Conservation (phyloP, 75 land plant species). For the Cunninghamia lanceolata region DNA sequence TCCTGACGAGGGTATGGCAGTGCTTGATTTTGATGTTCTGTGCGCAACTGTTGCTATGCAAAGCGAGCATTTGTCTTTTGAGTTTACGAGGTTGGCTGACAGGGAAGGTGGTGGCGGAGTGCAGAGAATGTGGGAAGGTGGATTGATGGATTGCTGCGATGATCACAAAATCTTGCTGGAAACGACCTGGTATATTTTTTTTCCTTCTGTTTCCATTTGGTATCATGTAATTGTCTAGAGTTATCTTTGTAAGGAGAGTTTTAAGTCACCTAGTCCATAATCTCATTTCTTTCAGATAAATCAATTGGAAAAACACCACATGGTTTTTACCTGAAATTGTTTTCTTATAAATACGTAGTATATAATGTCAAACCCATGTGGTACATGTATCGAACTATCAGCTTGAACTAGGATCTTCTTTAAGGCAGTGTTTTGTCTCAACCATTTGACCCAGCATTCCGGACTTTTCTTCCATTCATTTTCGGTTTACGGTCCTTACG, state of each 20-base stretch:
- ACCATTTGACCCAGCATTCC: not conserved
- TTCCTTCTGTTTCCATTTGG: not conserved
- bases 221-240: no score
- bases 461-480: not conserved
- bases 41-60: constrained; percentile 60
- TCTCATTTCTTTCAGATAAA: no score
- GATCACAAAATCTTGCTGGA: constrained; percentile 67
- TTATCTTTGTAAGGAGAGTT: no score
- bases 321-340: no score
- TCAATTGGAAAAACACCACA: no score
- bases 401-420: no score
- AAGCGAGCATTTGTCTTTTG: constrained; percentile 30
- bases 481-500: not conserved
- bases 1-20: constrained; percentile 21
- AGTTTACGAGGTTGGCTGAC: constrained; percentile 2
- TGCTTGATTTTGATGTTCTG: constrained; percentile 63
- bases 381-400: not conserved
- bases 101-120: constrained; percentile 24
- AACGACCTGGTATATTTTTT: constrained; percentile 52
- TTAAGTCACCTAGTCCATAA: no score
- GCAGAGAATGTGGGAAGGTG: constrained; percentile 94
- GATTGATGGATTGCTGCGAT: constrained; percentile 68
- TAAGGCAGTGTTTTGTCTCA: not conserved
- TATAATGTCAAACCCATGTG: no score
- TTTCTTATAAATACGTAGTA: not conserved